Conservation (phyloP, 2,329 filamentous ascomycete genomes). For the Sclerotinia trifoliorum region DNA sequence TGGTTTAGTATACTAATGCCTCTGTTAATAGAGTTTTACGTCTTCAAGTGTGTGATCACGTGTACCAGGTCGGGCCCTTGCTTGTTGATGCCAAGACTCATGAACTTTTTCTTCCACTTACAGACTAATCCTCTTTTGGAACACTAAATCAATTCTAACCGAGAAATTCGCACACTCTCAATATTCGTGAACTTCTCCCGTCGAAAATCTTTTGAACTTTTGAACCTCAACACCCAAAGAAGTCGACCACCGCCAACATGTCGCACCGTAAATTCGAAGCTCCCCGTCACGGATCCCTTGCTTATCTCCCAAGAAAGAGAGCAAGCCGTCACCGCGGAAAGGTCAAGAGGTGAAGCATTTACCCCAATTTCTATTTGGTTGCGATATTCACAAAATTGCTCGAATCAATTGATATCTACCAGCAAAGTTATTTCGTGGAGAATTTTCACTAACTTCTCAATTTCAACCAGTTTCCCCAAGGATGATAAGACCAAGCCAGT, state of each 20-base stretch:
- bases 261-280: conserved; percentile 49
- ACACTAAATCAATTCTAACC: conserved; percentile 7
- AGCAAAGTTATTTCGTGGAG: not conserved
- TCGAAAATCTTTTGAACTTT: conserved; percentile 19
- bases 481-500: conserved; percentile 99
- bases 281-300: conserved; percentile 92
- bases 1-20: too few species aligned
- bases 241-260: conserved; percentile 29
- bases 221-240: conserved; percentile 22
- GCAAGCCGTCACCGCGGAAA: conserved; percentile 92
- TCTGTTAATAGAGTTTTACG: not conserved
- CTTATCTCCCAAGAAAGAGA: conserved; percentile 86
- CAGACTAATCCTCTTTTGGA: not conserved
- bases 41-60: not conserved
- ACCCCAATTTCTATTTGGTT: conserved; percentile 22
- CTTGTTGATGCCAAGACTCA: not conserved
- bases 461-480: conserved; percentile 77
- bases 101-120: not conserved
- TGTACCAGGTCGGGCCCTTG: not conserved
- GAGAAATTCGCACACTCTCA: conserved; percentile 20
- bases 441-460: conserved; percentile 18
- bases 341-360: conserved; percentile 84
- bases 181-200: conserved; percentile 19
- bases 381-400: conserved; percentile 19
- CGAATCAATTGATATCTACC: not conserved